These are phyloP conservation scores for Cylindrodendrum hubeiense DNA, from an alignment of 2,329 filamentous ascomycete genomes.

Conservation along the genomic window DNA sequence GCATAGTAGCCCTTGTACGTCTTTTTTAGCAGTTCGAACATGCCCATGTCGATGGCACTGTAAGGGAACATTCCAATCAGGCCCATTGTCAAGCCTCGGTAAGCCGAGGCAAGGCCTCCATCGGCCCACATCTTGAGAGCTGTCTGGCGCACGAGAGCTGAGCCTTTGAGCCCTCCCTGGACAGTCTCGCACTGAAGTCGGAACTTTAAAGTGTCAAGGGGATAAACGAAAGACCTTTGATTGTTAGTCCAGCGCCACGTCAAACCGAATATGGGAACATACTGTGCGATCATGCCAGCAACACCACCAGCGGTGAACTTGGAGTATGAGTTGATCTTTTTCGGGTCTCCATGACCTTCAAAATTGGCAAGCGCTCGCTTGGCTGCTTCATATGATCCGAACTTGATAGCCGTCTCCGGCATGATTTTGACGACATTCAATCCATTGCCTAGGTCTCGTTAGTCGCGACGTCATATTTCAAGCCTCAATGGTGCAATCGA, in stretches of 20 bases:
- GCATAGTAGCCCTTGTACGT: conserved; percentile 79
- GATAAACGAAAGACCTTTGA: conserved; percentile 87
- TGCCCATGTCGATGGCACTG: conserved; percentile 94
- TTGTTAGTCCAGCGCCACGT: conserved; percentile 22
- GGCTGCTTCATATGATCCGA: conserved; percentile 95
- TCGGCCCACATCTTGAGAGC: conserved; percentile 87
- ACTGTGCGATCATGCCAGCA: conserved; percentile 95
- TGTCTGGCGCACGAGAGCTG: conserved; percentile 84
- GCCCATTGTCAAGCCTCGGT: conserved; percentile 94
- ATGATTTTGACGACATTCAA: conserved; percentile 98
- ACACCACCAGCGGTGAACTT: conserved; percentile 93
- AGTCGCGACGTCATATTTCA: conserved; percentile 1
- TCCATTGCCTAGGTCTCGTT: conserved; percentile 79
- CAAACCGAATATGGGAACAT: conserved; percentile 53
- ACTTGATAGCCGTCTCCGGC: conserved; percentile 98
- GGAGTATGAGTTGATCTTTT: conserved; percentile 82
- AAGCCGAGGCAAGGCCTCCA: conserved; percentile 82
- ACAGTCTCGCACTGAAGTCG: conserved; percentile 95
- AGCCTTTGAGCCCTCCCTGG: conserved; percentile 84
- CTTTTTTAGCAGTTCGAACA: conserved; percentile 92
- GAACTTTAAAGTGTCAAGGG: conserved; percentile 86
- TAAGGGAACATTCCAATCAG: conserved; percentile 98
- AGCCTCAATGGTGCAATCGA: neutral
- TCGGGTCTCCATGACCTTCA: conserved; percentile 88
- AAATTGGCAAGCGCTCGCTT: conserved; percentile 88